Evolutionary conservation across 2,329 filamentous ascomycete genomes (phyloP).

Genomic region (Neofusicoccum cordaticola): DNA sequence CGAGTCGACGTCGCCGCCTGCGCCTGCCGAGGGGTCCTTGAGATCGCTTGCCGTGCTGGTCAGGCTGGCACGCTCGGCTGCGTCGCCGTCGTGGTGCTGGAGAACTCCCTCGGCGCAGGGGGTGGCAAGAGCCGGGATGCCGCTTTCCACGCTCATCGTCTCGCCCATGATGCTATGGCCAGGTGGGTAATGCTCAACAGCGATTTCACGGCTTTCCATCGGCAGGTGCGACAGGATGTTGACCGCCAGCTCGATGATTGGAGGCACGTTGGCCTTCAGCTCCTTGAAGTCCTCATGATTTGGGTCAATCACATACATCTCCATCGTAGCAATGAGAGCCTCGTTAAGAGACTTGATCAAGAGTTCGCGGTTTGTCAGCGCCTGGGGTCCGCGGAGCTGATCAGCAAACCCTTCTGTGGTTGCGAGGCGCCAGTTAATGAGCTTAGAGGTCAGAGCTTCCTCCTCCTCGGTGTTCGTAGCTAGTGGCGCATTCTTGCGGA

Average conservation of each 20-base stretch:
- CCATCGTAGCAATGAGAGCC: constrained; percentile 67
- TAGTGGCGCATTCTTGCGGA: constrained; percentile 72
- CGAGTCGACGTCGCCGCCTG: neutral
- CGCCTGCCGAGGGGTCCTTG: neutral
- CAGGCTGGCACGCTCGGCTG: constrained; percentile 2
- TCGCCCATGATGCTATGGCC: constrained; percentile 66
- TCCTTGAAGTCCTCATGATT: constrained; percentile 60
- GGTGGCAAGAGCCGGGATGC: constrained; percentile 46
- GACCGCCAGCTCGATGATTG: constrained; percentile 90
- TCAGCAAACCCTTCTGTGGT: constrained; percentile 87
- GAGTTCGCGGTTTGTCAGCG: constrained; percentile 62
- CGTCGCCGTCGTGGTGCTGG: constrained; percentile 4
- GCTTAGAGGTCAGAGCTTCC: constrained; percentile 80
- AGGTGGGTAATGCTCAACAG: constrained; percentile 79
- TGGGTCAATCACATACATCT: constrained; percentile 72
- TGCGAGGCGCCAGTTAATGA: constrained; percentile 89
- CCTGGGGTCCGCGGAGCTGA: constrained; percentile 63
- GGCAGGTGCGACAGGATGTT: constrained; percentile 83
- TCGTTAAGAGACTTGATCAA: constrained; percentile 60
- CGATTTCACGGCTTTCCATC: constrained; percentile 85
- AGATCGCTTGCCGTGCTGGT: neutral
- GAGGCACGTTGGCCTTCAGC: constrained; percentile 81
- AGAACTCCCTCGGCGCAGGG: constrained; percentile 34
- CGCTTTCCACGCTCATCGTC: constrained; percentile 79
- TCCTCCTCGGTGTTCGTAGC: constrained; percentile 80